Base-by-base conservation (phyloP, 2,329 filamentous ascomycete genomes). In the Dryadomyces sulphureus region DNA sequence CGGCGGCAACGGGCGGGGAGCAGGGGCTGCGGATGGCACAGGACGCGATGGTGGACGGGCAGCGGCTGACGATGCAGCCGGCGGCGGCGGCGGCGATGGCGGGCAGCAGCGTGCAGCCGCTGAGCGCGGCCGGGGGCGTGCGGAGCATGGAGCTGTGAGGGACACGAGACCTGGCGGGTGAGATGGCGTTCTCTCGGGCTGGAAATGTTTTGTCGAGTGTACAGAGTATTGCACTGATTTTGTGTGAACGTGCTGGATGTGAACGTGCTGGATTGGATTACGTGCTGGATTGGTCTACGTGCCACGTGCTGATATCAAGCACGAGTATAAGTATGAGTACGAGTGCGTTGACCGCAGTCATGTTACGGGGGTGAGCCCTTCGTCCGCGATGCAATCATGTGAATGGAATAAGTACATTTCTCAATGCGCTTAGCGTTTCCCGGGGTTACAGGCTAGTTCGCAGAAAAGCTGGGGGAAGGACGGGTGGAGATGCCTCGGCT, bases 21-120 rank as follows among this genome's bases (percentile, higher is more conserved):
- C 67, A 70, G 48, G 69, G 68, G 4, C 54, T 64, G 17, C 68
- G 66, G 44, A 55, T 72, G 58, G 68, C 67, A 1, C 65, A 70
- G 46, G 70, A 71, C 9, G 60, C 62, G 1, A 55, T 65, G 51
- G 60, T 56, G n/a, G 70, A 75, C 40, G 68, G 66, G 16, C 72
- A 72, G 46, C 68, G 66, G 24, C 60, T 81, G 52, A 68, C 65
- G 45, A 76, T 81, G 54, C 69, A 75, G 48, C 60, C 66, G 1
- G 59, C 62, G 7, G 58, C 66, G 5, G 60, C 62, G 2, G 58
- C 64, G 1, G 63, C 27, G 27, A n/a, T n/a, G n/a, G n/a, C n/a
- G n/a, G n/a, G n/a, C n/a, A 32, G 62, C 41, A 63, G 62, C 8
- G 65, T 76, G 45, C 72, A 73, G 54, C 74, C 75, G 14, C 62